Evolutionary conservation across 352 stramenopile species (phyloP).

Genomic region (Phytophthora multivora): DNA sequence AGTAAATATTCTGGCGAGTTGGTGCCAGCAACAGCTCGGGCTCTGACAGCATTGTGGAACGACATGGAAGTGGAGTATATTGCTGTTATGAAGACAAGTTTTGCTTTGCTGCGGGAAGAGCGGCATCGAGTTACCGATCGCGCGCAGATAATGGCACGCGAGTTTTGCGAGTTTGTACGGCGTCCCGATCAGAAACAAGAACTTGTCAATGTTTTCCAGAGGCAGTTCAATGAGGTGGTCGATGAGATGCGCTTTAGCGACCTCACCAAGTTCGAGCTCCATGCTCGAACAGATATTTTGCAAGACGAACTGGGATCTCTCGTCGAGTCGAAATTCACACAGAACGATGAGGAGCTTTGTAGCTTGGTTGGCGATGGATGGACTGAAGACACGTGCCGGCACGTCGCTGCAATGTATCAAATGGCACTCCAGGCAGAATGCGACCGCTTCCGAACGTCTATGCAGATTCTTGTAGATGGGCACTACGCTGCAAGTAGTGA

Average conservation of each 20-base stretch:
- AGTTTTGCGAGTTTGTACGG: constrained; percentile 64
- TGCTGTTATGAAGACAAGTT: constrained; percentile 48
- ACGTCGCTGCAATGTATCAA: constrained; percentile 52
- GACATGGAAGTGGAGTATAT: constrained; percentile 64
- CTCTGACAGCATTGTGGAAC: constrained; percentile 57
- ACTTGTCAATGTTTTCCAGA: constrained; percentile 70
- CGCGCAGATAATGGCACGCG: constrained; percentile 35
- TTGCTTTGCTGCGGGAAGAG: constrained; percentile 43
- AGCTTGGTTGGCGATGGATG: constrained; percentile 54
- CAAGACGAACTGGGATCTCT: constrained; percentile 64
- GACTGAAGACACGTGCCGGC: constrained; percentile 58
- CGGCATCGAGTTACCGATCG: constrained; percentile 36
- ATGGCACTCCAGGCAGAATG: constrained; percentile 70
- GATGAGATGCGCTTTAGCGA: constrained; percentile 87
- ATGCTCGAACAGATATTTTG: constrained; percentile 73
- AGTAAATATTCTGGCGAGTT: constrained; percentile 41
- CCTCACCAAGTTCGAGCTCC: constrained; percentile 78
- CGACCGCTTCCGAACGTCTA: constrained; percentile 66
- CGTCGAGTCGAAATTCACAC: constrained; percentile 42
- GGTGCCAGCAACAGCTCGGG: constrained; percentile 30
- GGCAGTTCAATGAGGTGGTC: constrained; percentile 76
- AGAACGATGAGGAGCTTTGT: constrained; percentile 57
- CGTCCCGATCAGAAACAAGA: constrained; percentile 72
- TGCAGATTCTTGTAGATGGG: constrained; percentile 62
- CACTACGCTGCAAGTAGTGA: constrained; percentile 56